A percentile compares a stretch with the other conserved stretches of the same genome.
phyloP scores from a whole-genome alignment of 352 stramenopile species.

The Phytophthora boehmeriae region DNA sequence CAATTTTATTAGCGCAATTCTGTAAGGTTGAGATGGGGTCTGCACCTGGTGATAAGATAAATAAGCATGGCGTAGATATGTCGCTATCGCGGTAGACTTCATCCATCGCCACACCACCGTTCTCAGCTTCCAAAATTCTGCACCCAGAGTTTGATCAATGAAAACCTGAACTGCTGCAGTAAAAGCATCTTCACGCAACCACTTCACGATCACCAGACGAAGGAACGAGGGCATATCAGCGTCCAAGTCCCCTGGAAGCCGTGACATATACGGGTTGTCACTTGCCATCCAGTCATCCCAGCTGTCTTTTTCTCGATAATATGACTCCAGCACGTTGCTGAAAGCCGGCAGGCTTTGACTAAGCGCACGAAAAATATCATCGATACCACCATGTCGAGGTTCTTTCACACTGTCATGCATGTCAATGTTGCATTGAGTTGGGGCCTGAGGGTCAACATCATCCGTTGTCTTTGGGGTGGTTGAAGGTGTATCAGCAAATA shows the following conservation, averaged over 20 bases:
- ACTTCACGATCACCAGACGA: slow-evolving; percentile 65
- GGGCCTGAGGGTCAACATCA: not conserved
- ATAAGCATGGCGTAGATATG: slow-evolving; percentile 69
- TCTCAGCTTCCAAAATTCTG: slow-evolving; percentile 21
- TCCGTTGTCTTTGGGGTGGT: not conserved
- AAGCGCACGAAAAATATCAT: slow-evolving; percentile 40
- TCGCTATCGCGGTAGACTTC: slow-evolving; percentile 65
- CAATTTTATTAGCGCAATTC: slow-evolving; percentile 52
- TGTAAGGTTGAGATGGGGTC: slow-evolving; percentile 60
- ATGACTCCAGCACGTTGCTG: slow-evolving; percentile 41
- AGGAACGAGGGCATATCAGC: slow-evolving; percentile 43
- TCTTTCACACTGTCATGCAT: slow-evolving; percentile 22
- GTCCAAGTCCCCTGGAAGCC: slow-evolving; percentile 44
- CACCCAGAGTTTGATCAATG: slow-evolving; percentile 45
- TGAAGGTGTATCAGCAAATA: slow-evolving; percentile 8
- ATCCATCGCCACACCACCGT: slow-evolving; percentile 33
- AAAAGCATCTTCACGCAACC: slow-evolving; percentile 60
- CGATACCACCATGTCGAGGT: slow-evolving; percentile 10
- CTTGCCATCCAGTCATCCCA: slow-evolving; percentile 53
- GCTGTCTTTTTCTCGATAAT: slow-evolving; percentile 40
- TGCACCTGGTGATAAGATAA: slow-evolving; percentile 76
- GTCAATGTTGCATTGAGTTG: not conserved
- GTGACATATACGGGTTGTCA: slow-evolving; percentile 40
- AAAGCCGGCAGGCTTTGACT: slow-evolving; percentile 28
- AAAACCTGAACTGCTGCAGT: slow-evolving; percentile 41